Percentiles rank a stretch among this genome's conserved stretches.
Evolutionary conservation across 495 filamentous ascomycete genomes (phyloP).

Genomic region (Penicillium turbatum): DNA sequence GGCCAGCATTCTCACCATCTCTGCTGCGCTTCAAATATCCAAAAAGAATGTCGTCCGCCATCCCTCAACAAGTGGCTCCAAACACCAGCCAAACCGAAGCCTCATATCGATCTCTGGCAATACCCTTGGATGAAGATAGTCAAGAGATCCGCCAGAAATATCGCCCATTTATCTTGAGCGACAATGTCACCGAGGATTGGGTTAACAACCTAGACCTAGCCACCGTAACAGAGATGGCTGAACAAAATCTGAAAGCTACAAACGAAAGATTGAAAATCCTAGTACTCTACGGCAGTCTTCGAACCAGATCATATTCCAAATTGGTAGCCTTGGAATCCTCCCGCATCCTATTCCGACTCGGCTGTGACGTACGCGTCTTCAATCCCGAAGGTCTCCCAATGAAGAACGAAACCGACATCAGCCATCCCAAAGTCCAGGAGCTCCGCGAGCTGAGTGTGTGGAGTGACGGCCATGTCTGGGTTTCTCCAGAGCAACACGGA

Average conservation of each 20-base stretch:
- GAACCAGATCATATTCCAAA: constrained; percentile 56
- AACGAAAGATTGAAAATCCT: constrained; percentile 54
- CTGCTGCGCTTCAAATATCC: constrained; percentile 6
- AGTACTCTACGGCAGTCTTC: constrained; percentile 60
- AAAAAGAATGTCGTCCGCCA: constrained; percentile 3
- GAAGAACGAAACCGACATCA: constrained; percentile 56
- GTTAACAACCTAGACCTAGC: constrained; percentile 52
- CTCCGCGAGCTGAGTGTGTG: constrained; percentile 58
- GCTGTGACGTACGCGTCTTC: constrained; percentile 65
- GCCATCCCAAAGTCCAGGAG: constrained; percentile 62
- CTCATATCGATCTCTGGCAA: constrained; percentile 35
- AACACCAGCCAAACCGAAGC: background rate
- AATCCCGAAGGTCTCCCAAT: constrained; percentile 57
- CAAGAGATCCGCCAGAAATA: constrained; percentile 46
- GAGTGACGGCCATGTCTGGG: constrained; percentile 70
- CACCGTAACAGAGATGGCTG: constrained; percentile 51
- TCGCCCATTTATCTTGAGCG: constrained; percentile 53
- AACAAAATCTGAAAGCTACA: constrained; percentile 37
- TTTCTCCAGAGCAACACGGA: constrained; percentile 67
- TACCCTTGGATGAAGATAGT: constrained; percentile 46
- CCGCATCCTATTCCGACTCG: constrained; percentile 61
- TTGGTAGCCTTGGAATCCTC: constrained; percentile 58
- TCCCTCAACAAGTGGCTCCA: constrained; percentile 4
- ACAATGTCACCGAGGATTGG: constrained; percentile 47
- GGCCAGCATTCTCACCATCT: background rate